Base-by-base conservation (phyloP, 139 green algal species). In the Chlamydomonas eustigma region DNA sequence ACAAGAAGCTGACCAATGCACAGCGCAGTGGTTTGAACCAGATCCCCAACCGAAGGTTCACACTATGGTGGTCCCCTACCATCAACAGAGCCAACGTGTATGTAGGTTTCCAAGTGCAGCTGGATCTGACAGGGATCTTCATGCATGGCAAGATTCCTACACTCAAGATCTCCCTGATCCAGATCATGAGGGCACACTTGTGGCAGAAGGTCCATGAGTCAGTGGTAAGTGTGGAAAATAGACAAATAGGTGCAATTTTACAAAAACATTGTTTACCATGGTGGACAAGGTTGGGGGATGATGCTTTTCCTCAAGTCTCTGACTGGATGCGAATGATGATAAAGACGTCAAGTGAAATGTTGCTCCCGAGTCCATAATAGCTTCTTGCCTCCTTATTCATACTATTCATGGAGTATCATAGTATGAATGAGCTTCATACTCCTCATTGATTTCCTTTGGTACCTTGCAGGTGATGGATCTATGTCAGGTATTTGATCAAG, bases 81-180 rank as follows among this genome's bases (percentile, higher is more conserved):
- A 99, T 99, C 90, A 99, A 99, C 88, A 86, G 96, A 44, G 94
- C 96, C 77, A 99, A 99, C 84, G 96, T 99, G 78, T 99, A 99
- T 81, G 95, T 99, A 34, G 96, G 96, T 64, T 99, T 99, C 91
- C 96, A 99, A 81, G 88, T 97, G 77, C 96, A 99, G 89, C 92
- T 99, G 63, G 96, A 99, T 83, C 89, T 99, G n/a, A 99, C 96
- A 1, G 96, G 96, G 81, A 98, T 99, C 84, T 99, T 99, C 92
- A 99, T 99, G 96, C 85, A 90, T 79, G 95, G 95, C 83, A 98
- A 99, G 87, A 98, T 99, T 75, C 96, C 96, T 50, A 99, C 96
- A 50, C 91, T 99, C 65, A 99, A 99, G 89, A 99, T 99, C 84
- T 96, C 88, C 22, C 91, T 99, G 73, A 99, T 99, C 82, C 94